Base-by-base conservation (phyloP, 768 basidiomycete genomes). In the Phaffia tasmanica region DNA sequence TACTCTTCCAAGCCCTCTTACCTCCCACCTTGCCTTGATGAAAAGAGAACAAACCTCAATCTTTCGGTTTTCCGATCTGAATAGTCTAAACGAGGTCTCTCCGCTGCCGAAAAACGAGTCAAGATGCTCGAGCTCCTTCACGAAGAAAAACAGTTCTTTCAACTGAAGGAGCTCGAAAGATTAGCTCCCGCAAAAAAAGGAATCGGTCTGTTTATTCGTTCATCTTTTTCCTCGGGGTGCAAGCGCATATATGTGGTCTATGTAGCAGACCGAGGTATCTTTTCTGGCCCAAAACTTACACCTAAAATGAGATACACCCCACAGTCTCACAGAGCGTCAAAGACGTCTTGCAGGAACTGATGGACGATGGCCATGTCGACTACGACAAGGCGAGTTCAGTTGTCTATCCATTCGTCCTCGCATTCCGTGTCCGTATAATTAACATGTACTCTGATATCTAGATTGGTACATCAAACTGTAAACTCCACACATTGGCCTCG, bases 81-180 rank as follows among this genome's bases (percentile, higher is more conserved):
- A 42, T 18, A 69, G 75, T 73, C 76, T 19, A 73, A 73, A 48
- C 68, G 88, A 77, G 91, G 92, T 72, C 80, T 97, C 47, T 91
- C 89, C 27, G 83, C 81, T 7, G 89, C 93, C 72, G 92, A 95
- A 76, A 95, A 97, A 77, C 86, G 88, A 73, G 80, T 85, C 67
- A 90, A 87, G 75, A 76, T 97, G 63, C 77, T 94, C 23, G 92
- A 93, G 77, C 89, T 97, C 70, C 94, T 97, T 72, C 90, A 92
- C 72, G 92, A 97, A 76, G 85, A 86, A 19, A 87, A 85, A 75
- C 88, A 89, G 73, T 92, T 91, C 72, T 93, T 81, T 70, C 72
- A 89, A 84, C 80, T 97, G 57, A 95, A 94, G 75, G 93, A 97
- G 71, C 80, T 95, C 25, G 93, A 97, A 76, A 94, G 92, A 71